These are phyloP conservation scores for Arthroderma sp. DNA, from an alignment of 2,329 filamentous ascomycete genomes.

Conservation along the genomic window DNA sequence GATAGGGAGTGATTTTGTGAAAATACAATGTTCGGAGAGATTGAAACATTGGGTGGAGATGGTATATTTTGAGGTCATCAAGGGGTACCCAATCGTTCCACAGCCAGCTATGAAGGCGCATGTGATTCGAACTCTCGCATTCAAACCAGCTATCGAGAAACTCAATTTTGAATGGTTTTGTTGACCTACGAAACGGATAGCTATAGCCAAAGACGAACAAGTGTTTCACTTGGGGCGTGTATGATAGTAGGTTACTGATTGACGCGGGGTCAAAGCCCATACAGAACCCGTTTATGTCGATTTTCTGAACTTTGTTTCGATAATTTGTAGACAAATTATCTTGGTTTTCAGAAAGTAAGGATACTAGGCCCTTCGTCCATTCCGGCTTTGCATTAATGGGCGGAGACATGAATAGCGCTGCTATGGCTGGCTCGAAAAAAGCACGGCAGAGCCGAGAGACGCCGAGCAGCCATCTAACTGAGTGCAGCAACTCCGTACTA, in stretches of 20 bases:
- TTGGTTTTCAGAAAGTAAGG: constrained; percentile 43
- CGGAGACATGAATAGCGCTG: constrained; percentile 57
- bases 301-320: constrained; percentile 52
- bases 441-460: constrained; percentile 48
- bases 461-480: constrained; percentile 48
- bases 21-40: constrained; percentile 23
- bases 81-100: constrained; percentile 42
- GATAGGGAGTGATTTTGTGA: constrained; percentile 18
- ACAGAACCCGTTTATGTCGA: constrained; percentile 55
- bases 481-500: constrained; percentile 32
- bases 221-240: constrained; percentile 53
- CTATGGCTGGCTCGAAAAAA: constrained; percentile 60
- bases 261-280: constrained; percentile 33
- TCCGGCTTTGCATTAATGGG: constrained; percentile 44
- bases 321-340: constrained; percentile 48
- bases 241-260: constrained; percentile 47
- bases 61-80: constrained; percentile 39
- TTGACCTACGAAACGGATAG: background rate
- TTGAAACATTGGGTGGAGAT: constrained; percentile 44
- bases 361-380: constrained; percentile 32
- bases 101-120: constrained; percentile 38
- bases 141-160: constrained; percentile 40
- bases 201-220: constrained; percentile 55
- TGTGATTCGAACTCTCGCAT: constrained; percentile 40
- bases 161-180: constrained; percentile 1